Evolutionary conservation across 192 early-diverging fungal genomes (phyloP), one percentile per base, ranked within the genome.

Genomic region (Thoreauomyces humboldtii): DNA sequence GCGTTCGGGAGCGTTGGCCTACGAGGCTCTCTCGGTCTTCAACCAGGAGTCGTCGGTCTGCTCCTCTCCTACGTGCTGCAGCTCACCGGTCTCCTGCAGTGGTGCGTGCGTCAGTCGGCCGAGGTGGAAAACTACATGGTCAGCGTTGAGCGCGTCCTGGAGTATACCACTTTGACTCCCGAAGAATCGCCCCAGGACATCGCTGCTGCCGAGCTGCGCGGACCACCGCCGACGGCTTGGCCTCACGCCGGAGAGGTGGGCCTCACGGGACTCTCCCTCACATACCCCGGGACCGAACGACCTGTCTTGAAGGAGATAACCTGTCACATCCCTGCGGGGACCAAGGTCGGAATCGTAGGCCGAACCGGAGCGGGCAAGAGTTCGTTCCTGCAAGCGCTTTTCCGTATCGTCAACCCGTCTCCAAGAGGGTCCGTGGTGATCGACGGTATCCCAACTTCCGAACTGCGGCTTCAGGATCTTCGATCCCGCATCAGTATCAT

Each of bases 261-360:
- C 31, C 76, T 91, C 46, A 34, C 71, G 19, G 70, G 83, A 56
- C 73, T 86, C 61, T 81, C 69, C 0, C 63, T 88, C 66, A 71
- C 59, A 7, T 90, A 88, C 58, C 87, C 81, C 14, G 54, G 58
- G 4, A 45, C 72, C 35, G 44, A 28, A 33, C 34, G 41, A 14
- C 76, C 80, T 6, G 87, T 84, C 0, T 67, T 94, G 19, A 71
- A 79, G 38, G 64, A 81, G 32, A 73, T 94, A 25, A 77, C 69
- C 24, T 59, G 90, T 44, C 65, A 80, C 29, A 76, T 93, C 19
- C 84, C 80, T 28, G 76, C 77, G 6, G 84, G 84, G 7, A 87
- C 88, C 28, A 90, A 87, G 58, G 77, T 93, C 61, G 94, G 87
- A 15, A 81, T 96, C 19, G 88, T 96, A 28, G 94, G 94, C 25